Percentiles rank a stretch among this genome's conserved stretches.
Conservation (phyloP, 106 monocot species). For the Dioscorea zingiberensis region DNA sequence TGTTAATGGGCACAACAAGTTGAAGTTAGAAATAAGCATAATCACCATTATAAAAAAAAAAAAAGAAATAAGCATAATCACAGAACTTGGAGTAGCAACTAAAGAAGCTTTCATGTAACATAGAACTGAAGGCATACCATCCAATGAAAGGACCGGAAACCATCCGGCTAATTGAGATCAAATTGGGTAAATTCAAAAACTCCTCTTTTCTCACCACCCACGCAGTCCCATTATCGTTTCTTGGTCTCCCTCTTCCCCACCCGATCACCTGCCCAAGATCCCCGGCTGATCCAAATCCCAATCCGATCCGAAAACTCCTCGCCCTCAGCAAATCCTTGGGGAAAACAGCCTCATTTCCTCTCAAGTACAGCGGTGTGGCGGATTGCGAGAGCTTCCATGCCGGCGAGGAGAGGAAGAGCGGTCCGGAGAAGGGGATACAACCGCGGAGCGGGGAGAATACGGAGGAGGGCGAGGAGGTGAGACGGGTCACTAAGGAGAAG, state of each 20-base stretch:
- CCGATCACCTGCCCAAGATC: slow-evolving; percentile 4
- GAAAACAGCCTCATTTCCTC: slow-evolving; percentile 27
- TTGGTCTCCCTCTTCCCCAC: slow-evolving; percentile 1
- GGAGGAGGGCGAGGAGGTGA: slow-evolving; percentile 16
- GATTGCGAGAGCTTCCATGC: slow-evolving; percentile 77
- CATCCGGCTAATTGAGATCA: slow-evolving; percentile 82
- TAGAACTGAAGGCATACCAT: too few relatives aligned
- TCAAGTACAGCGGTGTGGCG: slow-evolving; percentile 53
- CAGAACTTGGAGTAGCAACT: neutral
- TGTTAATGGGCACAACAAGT: neutral
- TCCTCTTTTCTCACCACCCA: slow-evolving; percentile 18
- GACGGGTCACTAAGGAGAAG: slow-evolving; percentile 15
- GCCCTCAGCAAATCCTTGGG: slow-evolving; percentile 7
- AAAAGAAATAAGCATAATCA: neutral
- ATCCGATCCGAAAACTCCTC: slow-evolving; percentile 5
- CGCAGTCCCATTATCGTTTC: neutral
- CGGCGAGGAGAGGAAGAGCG: slow-evolving; percentile 58
- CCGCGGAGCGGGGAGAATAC: slow-evolving; percentile 13
- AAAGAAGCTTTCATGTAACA: too few relatives aligned
- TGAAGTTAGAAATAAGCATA: neutral
- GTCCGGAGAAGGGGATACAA: slow-evolving; percentile 24
- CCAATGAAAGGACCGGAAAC: slow-evolving; percentile 85
- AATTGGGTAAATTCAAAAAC: slow-evolving; percentile 83
- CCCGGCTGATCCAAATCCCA: slow-evolving; percentile 12
- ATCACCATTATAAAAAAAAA: too few relatives aligned